phyloP scores from a whole-genome alignment of 2,329 filamentous ascomycete genomes.

The Phyllosticta citriasiana region DNA sequence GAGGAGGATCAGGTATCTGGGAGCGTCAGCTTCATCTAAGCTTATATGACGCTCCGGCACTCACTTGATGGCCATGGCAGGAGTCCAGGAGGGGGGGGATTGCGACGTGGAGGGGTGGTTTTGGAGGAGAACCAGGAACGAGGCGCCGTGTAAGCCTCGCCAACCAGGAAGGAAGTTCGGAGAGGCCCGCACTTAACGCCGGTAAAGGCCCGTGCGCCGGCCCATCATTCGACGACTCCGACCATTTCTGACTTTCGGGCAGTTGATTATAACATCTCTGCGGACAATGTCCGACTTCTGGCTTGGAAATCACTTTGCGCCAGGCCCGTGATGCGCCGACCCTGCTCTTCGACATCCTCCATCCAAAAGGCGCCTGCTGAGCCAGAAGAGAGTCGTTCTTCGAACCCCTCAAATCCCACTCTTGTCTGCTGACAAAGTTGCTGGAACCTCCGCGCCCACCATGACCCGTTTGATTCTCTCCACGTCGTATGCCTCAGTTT shows the following conservation, averaged over 20 bases:
- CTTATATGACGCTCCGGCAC: conserved; percentile 11
- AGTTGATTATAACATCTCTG: conserved; percentile 1
- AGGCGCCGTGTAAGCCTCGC: conserved; percentile 4
- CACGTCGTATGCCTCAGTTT: conserved; percentile 57
- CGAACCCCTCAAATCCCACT: neutral
- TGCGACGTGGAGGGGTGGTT: neutral
- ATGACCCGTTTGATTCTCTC: conserved; percentile 67
- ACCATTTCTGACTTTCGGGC: neutral
- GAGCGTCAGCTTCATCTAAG: neutral
- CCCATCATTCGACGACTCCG: neutral
- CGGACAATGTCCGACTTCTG: conserved; percentile 1
- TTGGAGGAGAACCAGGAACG: neutral
- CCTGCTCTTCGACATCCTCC: conserved; percentile 4
- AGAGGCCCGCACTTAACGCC: neutral
- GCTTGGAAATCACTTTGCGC: conserved; percentile 9
- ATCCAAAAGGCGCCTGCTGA: neutral
- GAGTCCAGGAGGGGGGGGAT: neutral
- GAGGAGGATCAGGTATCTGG: conserved; percentile 91
- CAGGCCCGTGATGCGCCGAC: conserved; percentile 14
- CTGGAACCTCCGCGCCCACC: neutral
- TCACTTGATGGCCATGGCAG: conserved; percentile 47
- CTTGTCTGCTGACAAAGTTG: neutral
- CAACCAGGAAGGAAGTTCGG: neutral
- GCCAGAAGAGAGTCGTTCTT: neutral
- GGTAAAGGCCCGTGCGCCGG: neutral